Conservation (phyloP, 306 rosid species). For the Albizia julibrissin region DNA sequence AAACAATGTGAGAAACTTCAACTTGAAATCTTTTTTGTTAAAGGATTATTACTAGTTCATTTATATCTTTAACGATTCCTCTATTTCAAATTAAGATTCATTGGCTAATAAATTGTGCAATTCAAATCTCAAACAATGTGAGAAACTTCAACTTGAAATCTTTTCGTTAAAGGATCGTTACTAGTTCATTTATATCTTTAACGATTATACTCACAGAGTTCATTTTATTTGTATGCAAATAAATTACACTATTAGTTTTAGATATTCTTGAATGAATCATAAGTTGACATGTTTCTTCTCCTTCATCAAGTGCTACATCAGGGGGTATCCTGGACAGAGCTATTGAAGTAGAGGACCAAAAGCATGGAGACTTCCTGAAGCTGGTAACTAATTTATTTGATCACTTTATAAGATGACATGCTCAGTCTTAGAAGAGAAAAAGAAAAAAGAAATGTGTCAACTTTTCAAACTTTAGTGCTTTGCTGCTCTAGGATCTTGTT, state of each 20-base stretch:
- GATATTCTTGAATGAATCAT: slow-evolving; percentile 13
- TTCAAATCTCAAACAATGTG: neutral
- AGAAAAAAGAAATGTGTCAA: neutral
- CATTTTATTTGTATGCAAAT: neutral
- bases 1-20: no score
- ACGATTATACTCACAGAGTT: neutral
- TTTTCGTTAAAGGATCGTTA: neutral
- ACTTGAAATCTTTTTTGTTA: no score
- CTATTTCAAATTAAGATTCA: neutral
- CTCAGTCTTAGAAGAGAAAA: slow-evolving; percentile 5
- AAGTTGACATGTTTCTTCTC: slow-evolving; percentile 16
- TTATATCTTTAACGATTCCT: no score
- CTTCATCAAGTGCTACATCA: slow-evolving; percentile 79
- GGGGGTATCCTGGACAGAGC: slow-evolving; percentile 99
- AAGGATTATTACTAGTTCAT: no score
- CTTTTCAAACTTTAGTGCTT: slow-evolving; percentile 24
- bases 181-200: neutral
- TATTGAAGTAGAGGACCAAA: slow-evolving; percentile 91
- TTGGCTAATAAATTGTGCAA: neutral
- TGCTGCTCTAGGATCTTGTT: slow-evolving; percentile 72
- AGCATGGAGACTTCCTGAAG: slow-evolving; percentile 93
- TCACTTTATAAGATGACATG: slow-evolving; percentile 5
- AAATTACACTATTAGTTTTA: slow-evolving; percentile 5
- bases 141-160: neutral
- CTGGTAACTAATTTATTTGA: slow-evolving; percentile 63